These are phyloP conservation scores for Penicillium concentricum DNA, from an alignment of 2,329 filamentous ascomycete genomes.

Conservation along the genomic window DNA sequence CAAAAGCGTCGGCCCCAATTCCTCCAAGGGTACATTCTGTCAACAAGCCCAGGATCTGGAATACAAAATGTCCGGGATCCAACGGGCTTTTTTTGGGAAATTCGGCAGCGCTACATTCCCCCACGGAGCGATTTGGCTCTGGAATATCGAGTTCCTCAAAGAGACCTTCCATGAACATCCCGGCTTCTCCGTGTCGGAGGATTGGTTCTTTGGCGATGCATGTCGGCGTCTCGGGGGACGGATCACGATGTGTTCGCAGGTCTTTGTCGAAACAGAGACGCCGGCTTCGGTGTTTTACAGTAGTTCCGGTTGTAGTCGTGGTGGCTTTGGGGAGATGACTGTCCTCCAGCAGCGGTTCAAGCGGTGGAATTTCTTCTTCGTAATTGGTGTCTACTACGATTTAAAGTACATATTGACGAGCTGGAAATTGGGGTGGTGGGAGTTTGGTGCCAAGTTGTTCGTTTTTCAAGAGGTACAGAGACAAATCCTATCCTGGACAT, in stretches of 20 bases:
- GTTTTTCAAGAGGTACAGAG: conserved; percentile 46
- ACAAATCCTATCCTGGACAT: background rate
- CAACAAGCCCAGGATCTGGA: conserved; percentile 54
- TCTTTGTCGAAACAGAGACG: conserved; percentile 54
- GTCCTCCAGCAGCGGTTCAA: conserved; percentile 53
- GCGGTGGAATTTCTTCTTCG: conserved; percentile 55
- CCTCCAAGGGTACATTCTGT: conserved; percentile 38
- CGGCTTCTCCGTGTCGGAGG: conserved; percentile 51
- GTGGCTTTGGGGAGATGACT: conserved; percentile 55
- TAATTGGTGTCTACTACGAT: conserved; percentile 51
- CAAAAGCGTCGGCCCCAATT: conserved; percentile 43
- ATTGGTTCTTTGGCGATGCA: conserved; percentile 55
- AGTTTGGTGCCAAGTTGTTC: conserved; percentile 52
- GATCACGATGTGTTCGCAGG: conserved; percentile 50
- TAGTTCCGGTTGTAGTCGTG: conserved; percentile 38
- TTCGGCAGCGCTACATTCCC: conserved; percentile 52
- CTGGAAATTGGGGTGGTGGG: conserved; percentile 52
- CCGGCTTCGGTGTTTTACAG: conserved; percentile 46
- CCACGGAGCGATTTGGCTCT: conserved; percentile 53
- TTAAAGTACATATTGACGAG: conserved; percentile 47
- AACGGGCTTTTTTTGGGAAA: conserved; percentile 46
- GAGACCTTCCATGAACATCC: conserved; percentile 50
- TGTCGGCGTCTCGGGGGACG: conserved; percentile 46
- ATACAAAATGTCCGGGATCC: conserved; percentile 52
- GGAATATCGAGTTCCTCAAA: conserved; percentile 49